A percentile compares a stretch with the other conserved stretches of the same genome.
Conservation (phyloP, 2,329 filamentous ascomycete genomes). For the Fusarium temperatum region DNA sequence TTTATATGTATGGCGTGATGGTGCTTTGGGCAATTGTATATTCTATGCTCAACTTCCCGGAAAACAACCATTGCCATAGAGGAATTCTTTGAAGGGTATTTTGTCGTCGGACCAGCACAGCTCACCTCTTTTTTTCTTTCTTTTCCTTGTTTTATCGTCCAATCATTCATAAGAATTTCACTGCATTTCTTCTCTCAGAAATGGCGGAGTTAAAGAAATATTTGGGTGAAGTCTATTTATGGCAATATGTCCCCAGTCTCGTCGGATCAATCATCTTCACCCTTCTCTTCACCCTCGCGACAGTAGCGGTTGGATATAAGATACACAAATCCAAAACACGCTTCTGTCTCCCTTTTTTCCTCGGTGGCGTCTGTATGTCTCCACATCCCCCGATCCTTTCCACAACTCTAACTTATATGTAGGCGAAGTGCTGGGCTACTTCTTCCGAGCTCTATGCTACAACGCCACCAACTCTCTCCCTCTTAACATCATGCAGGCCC, state of each 20-base stretch:
- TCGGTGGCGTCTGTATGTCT: constrained; percentile 56
- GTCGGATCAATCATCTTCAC: constrained; percentile 56
- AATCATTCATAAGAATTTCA: no score
- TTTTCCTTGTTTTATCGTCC: no score
- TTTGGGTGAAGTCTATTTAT: constrained; percentile 18
- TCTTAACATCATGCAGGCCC: constrained; percentile 27
- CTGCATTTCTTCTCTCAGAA: no score
- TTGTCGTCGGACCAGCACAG: no score
- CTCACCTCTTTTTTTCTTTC: no score
- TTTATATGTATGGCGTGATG: background rate
- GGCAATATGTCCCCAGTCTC: constrained; percentile 53
- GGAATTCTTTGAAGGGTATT: no score
- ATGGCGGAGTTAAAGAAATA: constrained; percentile 18
- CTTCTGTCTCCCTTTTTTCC: constrained; percentile 58
- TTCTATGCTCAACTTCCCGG: no score
- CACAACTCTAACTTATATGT: background rate
- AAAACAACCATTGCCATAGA: no score
- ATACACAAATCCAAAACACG: constrained; percentile 55
- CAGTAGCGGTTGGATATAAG: constrained; percentile 52
- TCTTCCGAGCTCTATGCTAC: constrained; percentile 16
- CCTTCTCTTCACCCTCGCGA: constrained; percentile 53
- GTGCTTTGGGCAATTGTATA: rapidly evolving
- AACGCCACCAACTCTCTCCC: constrained; percentile 8
- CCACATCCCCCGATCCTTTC: rapidly evolving
- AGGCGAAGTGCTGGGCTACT: constrained; percentile 27